Conservation (phyloP, 2,329 filamentous ascomycete species). For the Penicillium sclerotigenum region DNA sequence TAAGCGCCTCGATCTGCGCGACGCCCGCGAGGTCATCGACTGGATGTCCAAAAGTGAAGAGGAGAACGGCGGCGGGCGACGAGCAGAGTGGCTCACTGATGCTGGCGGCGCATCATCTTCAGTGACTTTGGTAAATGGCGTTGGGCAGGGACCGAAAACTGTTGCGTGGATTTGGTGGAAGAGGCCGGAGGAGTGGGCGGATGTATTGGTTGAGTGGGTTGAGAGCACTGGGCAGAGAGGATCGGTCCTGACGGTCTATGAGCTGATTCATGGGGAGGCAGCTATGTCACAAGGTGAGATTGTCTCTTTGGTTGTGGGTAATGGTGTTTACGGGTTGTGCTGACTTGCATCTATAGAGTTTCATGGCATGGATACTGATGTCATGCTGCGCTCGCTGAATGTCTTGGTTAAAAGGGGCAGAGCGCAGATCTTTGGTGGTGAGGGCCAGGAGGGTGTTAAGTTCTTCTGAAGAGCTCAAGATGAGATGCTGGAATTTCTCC, state of each 20-base stretch:
- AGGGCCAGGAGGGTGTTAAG: conserved; percentile 88
- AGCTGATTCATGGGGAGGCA: conserved; percentile 82
- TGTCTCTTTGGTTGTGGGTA: not conserved
- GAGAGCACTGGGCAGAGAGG: conserved; percentile 87
- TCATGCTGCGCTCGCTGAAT: conserved; percentile 74
- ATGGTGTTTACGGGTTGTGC: not conserved
- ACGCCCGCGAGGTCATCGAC: conserved; percentile 53
- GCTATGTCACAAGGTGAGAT: conserved; percentile 64
- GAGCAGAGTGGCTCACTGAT: conserved; percentile 58
- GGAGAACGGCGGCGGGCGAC: conserved; percentile 46
- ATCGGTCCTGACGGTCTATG: conserved; percentile 85
- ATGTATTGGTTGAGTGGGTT: conserved; percentile 69
- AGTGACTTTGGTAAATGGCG: not conserved
- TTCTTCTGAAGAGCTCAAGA: conserved; percentile 67
- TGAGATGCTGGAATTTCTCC: conserved; percentile 5
- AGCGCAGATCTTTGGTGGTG: conserved; percentile 88
- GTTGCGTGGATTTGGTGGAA: conserved; percentile 79
- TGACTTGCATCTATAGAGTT: conserved; percentile 58
- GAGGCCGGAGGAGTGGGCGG: conserved; percentile 87
- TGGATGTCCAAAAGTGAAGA: conserved; percentile 53
- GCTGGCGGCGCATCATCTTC: not conserved
- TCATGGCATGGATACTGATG: conserved; percentile 78
- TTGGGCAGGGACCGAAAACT: conserved; percentile 43
- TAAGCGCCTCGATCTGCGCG: conserved; percentile 49
- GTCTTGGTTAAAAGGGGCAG: conserved; percentile 85